phyloP scores from a whole-genome alignment of 2,329 filamentous ascomycete species.

The Lasiodiplodia gonubiensis region DNA sequence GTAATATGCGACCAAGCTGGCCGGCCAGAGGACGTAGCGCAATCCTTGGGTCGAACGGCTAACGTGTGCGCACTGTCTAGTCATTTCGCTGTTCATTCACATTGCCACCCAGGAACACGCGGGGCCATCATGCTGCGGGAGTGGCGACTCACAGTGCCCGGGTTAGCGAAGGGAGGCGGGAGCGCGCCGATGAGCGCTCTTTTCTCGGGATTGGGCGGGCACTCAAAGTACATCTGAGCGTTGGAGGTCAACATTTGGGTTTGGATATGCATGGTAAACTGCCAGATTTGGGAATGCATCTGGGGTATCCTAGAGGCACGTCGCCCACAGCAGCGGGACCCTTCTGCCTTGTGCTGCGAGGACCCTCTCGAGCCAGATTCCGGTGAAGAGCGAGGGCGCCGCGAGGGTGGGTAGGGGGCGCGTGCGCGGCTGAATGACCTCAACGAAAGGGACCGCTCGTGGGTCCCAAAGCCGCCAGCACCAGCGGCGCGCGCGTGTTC shows the following conservation, averaged over 20 bases:
- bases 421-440: not conserved
- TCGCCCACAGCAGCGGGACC: slow-evolving; percentile 2
- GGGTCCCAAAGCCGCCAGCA: not conserved
- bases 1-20: not conserved
- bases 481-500: slow-evolving; percentile 7
- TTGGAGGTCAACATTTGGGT: not conserved
- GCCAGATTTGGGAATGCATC: slow-evolving; percentile 10
- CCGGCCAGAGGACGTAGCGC: not conserved
- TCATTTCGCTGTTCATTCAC: not conserved
- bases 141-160: slow-evolving; percentile 6
- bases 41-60: not conserved
- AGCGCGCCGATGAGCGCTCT: not conserved
- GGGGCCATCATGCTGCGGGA: slow-evolving; percentile 13
- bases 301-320: slow-evolving; percentile 20
- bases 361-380: slow-evolving; percentile 4
- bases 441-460: not conserved
- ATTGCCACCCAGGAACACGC: slow-evolving; percentile 6
- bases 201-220: slow-evolving; percentile 6
- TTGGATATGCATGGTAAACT: slow-evolving; percentile 5
- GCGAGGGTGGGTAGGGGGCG: not conserved
- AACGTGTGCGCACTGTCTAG: not conserved
- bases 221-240: not conserved
- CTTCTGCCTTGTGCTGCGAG: not conserved
- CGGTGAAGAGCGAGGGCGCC: not conserved
- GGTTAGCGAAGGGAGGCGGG: not conserved